A percentile compares a stretch with the other conserved stretches of the same genome.
These are phyloP conservation scores for Ramaria sp. DNA, from an alignment of 768 basidiomycete genomes.

Conservation along the genomic window DNA sequence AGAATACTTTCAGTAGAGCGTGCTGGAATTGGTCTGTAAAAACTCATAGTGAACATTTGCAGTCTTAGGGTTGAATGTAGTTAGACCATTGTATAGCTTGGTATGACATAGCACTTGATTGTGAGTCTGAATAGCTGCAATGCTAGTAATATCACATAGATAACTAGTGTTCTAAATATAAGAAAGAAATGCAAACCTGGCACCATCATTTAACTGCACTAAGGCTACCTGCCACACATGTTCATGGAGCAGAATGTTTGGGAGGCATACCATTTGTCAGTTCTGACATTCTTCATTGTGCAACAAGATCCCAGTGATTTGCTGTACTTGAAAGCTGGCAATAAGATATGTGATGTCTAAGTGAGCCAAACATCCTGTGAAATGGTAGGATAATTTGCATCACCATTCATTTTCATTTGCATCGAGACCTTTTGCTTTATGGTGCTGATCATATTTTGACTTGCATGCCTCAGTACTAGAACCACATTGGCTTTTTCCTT, in stretches of 20 bases:
- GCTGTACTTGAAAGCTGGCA: background rate
- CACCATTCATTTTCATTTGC: background rate
- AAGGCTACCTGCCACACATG: slow-evolving; percentile 18
- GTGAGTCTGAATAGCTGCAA: background rate
- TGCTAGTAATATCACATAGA: background rate
- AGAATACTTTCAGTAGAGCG: background rate
- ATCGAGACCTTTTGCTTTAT: background rate
- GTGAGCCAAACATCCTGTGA: background rate
- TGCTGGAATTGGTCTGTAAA: background rate
- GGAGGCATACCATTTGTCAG: slow-evolving; percentile 13
- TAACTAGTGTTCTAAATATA: background rate
- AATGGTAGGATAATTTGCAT: background rate
- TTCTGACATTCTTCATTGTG: background rate
- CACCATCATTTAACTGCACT: background rate
- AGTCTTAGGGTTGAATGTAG: background rate
- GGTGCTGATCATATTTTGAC: background rate
- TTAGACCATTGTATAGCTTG: background rate
- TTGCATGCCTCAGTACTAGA: background rate
- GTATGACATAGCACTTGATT: background rate
- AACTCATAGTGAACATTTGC: background rate
- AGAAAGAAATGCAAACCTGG: slow-evolving; percentile 12
- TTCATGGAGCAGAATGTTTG: slow-evolving; percentile 22
- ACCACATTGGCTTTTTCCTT: background rate
- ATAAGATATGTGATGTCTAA: background rate
- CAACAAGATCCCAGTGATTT: background rate